Base-by-base conservation (phyloP, 768 basidiomycete genomes). In the Agaricus bisporus region DNA sequence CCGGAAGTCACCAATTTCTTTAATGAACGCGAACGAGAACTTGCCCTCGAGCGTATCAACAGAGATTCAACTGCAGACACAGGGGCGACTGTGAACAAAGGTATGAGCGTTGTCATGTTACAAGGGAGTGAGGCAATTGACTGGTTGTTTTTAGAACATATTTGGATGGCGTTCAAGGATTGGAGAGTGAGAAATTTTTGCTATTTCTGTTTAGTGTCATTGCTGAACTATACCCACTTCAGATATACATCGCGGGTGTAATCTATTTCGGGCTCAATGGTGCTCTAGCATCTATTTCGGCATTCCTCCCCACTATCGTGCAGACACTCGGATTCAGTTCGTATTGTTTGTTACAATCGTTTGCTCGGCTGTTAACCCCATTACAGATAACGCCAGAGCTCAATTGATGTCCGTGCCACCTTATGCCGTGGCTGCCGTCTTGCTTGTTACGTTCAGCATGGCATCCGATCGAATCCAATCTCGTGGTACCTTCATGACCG, bases 281-380 rank as follows among this genome's bases (percentile, higher is more conserved):
- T 48, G 85, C 87, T 18, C 70, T 91, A 14, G 83, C 86, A n/a
- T 86, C 88, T 8, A 86, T 86, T 35, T 83, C 85, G 20, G 88
- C 88, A 0, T 93, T 93, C 70, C 69, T 93, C 50, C 91, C 91
- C 2, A 91, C 88, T 2, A 88, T 92, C 60, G 80, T 92, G 41
- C 74, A 72, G 41, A 87, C 84, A 0, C 82, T 91, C 52, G 86
- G 86, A 32, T 83, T 77, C 59, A 79, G 88, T 88, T 52, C 44
- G 86, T 70, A 25, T 38, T 38, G 38, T 32, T 36, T 49, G 3
- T 44, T 15, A 14, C 8, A 8, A 46, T 29, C 10, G 17, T 35
- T 35, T 12, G 25, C 20, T 28, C 2, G 15, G n/a, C 28, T 58
- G 38, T 53, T 60, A 49, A 61, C 38, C 32, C 47, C 43, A 29